Evolutionary conservation across 2,329 filamentous ascomycete species (phyloP).

Genomic region (Claviceps paspali): DNA sequence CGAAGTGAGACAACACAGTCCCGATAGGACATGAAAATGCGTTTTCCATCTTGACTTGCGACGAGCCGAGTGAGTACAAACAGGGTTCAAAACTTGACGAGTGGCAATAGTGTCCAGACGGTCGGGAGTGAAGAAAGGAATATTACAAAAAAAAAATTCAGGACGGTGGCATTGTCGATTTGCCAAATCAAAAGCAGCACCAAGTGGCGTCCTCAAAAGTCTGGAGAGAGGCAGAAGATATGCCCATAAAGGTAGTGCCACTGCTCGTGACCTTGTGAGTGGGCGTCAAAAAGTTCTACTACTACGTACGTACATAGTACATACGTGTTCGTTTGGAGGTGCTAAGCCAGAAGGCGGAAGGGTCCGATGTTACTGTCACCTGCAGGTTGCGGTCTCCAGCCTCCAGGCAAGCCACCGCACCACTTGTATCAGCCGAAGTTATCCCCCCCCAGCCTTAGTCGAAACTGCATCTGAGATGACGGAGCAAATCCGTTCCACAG

Average conservation of each 20-base stretch:
- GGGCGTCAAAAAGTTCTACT: slow-evolving; percentile 9
- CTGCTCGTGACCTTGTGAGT: no score
- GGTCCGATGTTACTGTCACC: no score
- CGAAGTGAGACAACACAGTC: slow-evolving; percentile 43
- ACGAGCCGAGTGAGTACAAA: slow-evolving; percentile 3
- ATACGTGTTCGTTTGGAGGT: slow-evolving; percentile 13
- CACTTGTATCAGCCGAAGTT: no score
- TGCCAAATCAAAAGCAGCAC: slow-evolving; percentile 14
- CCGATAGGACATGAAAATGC: slow-evolving; percentile 43
- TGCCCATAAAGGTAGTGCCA: no score
- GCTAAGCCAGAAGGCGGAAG: slow-evolving; percentile 5
- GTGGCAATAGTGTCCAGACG: neutral
- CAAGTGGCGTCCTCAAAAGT: slow-evolving; percentile 16
- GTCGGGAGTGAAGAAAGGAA: neutral
- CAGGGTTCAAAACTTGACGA: neutral
- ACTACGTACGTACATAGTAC: no score
- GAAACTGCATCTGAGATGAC: no score
- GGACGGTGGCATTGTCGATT: slow-evolving; percentile 14
- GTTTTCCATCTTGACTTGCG: slow-evolving; percentile 37
- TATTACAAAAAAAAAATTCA: neutral
- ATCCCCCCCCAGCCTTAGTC: no score
- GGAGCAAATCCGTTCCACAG: no score
- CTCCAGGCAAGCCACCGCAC: no score
- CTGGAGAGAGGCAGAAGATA: slow-evolving; percentile 4
- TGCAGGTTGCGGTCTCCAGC: no score